Base-by-base conservation (phyloP, 2,329 filamentous ascomycete species). In the Septoria linicola region DNA sequence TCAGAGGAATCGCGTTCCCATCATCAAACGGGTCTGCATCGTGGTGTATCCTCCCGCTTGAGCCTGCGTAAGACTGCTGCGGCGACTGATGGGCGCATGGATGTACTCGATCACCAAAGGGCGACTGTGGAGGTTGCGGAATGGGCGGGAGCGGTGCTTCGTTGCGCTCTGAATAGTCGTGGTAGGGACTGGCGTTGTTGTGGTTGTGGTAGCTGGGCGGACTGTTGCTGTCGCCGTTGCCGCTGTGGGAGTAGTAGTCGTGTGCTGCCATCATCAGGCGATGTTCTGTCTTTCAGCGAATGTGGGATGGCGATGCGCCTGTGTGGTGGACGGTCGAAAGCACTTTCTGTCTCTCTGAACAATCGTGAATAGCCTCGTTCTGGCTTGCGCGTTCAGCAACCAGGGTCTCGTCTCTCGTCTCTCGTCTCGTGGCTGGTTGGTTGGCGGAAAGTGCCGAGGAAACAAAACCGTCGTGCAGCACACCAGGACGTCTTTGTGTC, bases 31-130 rank as follows among this genome's bases (percentile, higher is more conserved):
- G 76, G 60, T 79, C 76, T 31, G 62, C 58, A 55, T 66, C 62
- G 51, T 70, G 65, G 48, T 69, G 48, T 71, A 73, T 59, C 57
- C 69, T 79, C 60, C 85, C 81, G 57, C 78, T 77, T 46, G 79
- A 72, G 41, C 79, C 78, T 60, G 82, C 76, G 64, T 87, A 84
- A 53, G 76, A 71, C 16, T 61, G 55, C 36, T 59, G 54, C 8
- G 62, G 58, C n/a, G 55, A 36, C 14, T 50, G 60, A 23, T 57
- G 53, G n/a, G 53, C 42, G 30, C 61, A 62, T 30, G 59, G 55
- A 20, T 61, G 54, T 39, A 63, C 56, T 34, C 68, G 64, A 19
- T 71, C 69, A 54, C 68, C 64, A 51, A 64, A 65, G 16, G 66
- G 66, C 39, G 65, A 62, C 16, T 49, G 50, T 17, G 35, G 49